phyloP scores from a whole-genome alignment of 495 filamentous ascomycete genomes.

The Articulospora tetracladia region DNA sequence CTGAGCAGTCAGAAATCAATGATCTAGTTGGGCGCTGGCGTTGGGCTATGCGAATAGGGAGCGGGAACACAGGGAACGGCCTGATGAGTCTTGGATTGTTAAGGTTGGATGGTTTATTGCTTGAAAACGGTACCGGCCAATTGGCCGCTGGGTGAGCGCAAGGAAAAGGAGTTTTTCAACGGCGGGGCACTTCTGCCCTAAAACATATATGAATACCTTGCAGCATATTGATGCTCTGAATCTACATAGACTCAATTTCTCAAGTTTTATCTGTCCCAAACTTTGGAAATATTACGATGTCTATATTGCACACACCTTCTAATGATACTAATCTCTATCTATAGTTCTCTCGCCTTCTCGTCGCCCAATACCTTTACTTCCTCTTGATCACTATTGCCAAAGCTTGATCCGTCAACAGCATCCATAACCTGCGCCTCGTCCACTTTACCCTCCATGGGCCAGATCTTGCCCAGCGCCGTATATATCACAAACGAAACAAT shows the following conservation, averaged over 20 bases:
- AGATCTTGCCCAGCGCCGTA: constrained; percentile 7
- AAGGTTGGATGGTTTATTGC: constrained; percentile 23
- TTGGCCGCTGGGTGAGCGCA: not conserved
- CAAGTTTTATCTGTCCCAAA: not conserved
- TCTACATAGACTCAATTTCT: not conserved
- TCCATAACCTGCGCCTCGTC: constrained; percentile 12
- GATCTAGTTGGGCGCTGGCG: constrained; percentile 22
- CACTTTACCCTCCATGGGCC: constrained; percentile 12
- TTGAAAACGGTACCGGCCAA: constrained; percentile 17
- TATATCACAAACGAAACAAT: constrained; percentile 11
- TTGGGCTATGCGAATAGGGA: constrained; percentile 23
- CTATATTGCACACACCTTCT: not conserved
- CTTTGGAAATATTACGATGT: not conserved
- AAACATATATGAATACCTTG: not conserved
- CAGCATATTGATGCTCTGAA: not conserved
- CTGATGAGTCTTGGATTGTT: constrained; percentile 28
- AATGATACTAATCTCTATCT: not conserved
- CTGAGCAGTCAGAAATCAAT: constrained; percentile 22
- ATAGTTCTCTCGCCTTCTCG: not conserved
- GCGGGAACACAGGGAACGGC: constrained; percentile 20
- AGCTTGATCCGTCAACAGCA: constrained; percentile 6
- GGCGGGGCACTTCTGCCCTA: not conserved
- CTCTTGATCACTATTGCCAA: constrained; percentile 4
- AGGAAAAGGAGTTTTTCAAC: not conserved
- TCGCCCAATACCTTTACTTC: not conserved